Evolutionary conservation across 257 asterid species (phyloP).

Genomic region (Lycium ferocissimum): DNA sequence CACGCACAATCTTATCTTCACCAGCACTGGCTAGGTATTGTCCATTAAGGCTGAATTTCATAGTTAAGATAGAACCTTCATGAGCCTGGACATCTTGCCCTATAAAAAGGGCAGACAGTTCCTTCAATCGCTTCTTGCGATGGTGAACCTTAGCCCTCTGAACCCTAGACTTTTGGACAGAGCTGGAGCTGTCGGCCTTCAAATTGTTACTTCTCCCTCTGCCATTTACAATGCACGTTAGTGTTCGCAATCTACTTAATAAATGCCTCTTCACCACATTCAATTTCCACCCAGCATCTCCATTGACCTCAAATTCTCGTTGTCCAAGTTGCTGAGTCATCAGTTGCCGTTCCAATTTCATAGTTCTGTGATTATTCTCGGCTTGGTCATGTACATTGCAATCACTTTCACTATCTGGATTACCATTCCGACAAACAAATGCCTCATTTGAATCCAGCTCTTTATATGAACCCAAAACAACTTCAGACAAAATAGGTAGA

Average conservation of each 20-base stretch:
- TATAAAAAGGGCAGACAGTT: constrained; percentile 76
- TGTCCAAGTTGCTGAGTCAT: constrained; percentile 35
- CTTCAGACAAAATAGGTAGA: constrained; percentile 33
- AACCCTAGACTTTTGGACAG: constrained; percentile 42
- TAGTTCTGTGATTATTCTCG: constrained; percentile 29
- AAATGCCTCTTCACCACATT: constrained; percentile 56
- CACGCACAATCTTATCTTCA: constrained; percentile 71
- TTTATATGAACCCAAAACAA: constrained; percentile 35
- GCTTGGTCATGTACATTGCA: constrained; percentile 33
- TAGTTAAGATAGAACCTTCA: constrained; percentile 73
- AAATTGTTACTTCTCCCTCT: constrained; percentile 41
- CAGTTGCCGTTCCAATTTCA: constrained; percentile 32
- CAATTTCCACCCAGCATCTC: constrained; percentile 38
- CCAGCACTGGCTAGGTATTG: constrained; percentile 85
- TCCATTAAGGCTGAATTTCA: constrained; percentile 90
- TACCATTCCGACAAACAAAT: constrained; percentile 39
- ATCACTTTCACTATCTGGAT: constrained; percentile 39
- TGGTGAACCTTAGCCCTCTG: constrained; percentile 68
- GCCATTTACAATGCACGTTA: constrained; percentile 52
- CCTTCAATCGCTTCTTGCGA: constrained; percentile 62
- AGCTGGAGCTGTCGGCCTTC: constrained; percentile 30
- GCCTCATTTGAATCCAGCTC: constrained; percentile 43
- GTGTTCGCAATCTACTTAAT: constrained; percentile 62
- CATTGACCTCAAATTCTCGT: constrained; percentile 43
- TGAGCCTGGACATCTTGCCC: constrained; percentile 90